These are phyloP conservation scores for Aspergillus diversus DNA, from an alignment of 495 filamentous ascomycete species.

Conservation along the genomic window DNA sequence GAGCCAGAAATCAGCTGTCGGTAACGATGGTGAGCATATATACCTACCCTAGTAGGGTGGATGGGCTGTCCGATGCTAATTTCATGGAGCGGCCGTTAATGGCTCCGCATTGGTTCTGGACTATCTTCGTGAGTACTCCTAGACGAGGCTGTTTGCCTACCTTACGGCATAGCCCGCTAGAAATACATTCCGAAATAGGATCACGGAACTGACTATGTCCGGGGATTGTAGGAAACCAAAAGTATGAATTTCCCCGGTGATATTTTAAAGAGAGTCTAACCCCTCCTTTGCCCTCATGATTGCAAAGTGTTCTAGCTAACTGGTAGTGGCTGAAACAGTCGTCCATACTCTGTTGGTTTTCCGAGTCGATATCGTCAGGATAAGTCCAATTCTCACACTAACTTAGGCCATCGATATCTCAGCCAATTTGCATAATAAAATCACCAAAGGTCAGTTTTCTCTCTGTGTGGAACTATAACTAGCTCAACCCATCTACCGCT, in stretches of 20 bases:
- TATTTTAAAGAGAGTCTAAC: not conserved
- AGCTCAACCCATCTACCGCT: not conserved
- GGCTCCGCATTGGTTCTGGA: constrained; percentile 49
- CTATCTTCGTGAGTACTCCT: constrained; percentile 58
- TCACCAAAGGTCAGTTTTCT: constrained; percentile 59
- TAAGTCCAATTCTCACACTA: constrained; percentile 8
- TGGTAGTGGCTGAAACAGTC: constrained; percentile 40
- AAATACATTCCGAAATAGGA: too few relatives aligned
- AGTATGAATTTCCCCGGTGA: constrained; percentile 40
- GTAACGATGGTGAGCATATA: constrained; percentile 27
- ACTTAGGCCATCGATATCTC: constrained; percentile 64
- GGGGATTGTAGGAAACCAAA: constrained; percentile 53
- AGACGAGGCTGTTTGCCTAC: not conserved
- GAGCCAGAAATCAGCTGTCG: constrained; percentile 46
- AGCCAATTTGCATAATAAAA: constrained; percentile 68
- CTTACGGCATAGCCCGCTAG: too few relatives aligned
- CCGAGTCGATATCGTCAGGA: constrained; percentile 3
- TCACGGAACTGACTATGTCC: not conserved
- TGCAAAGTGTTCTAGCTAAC: not conserved
- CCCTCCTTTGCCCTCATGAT: not conserved
- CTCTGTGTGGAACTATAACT: not conserved
- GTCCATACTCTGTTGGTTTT: constrained; percentile 60
- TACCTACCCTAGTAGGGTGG: constrained; percentile 6
- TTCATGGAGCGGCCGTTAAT: constrained; percentile 27
- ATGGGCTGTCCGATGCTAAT: constrained; percentile 19